These are phyloP conservation scores for Psilocybe azurescens DNA, from an alignment of 768 basidiomycete species.

Conservation along the genomic window DNA sequence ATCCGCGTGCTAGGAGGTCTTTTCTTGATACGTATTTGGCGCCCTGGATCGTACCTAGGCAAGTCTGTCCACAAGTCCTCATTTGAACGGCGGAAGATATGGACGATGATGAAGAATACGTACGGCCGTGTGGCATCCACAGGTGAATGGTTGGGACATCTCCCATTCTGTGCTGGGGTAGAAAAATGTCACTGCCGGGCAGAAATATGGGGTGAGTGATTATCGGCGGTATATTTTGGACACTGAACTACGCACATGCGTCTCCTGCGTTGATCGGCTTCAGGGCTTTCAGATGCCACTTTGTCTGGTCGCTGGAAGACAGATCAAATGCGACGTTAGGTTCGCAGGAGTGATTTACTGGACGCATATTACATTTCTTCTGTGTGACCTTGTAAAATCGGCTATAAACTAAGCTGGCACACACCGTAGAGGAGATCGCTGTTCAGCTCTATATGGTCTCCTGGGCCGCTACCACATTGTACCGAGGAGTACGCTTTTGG, in stretches of 20 bases:
- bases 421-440: slow-evolving; percentile 65
- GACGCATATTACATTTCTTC: not conserved
- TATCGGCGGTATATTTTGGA: not conserved
- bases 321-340: slow-evolving; percentile 64
- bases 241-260: slow-evolving; percentile 32
- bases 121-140: slow-evolving; percentile 52
- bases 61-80: slow-evolving; percentile 36
- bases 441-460: slow-evolving; percentile 61
- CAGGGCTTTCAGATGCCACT: slow-evolving; percentile 57
- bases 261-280: slow-evolving; percentile 42
- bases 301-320: slow-evolving; percentile 38
- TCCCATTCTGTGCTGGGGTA: slow-evolving; percentile 76
- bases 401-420: slow-evolving; percentile 14
- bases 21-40: slow-evolving; percentile 46
- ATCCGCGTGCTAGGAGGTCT: slow-evolving; percentile 41
- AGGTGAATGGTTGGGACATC: slow-evolving; percentile 67
- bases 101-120: slow-evolving; percentile 13
- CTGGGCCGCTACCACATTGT: slow-evolving; percentile 49
- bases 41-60: slow-evolving; percentile 50
- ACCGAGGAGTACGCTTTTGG: slow-evolving; percentile 55
- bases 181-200: slow-evolving; percentile 56
- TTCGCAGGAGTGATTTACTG: slow-evolving; percentile 69
- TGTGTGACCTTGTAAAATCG: too few species aligned
- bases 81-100: not conserved
- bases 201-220: not conserved